Base-by-base conservation (phyloP, 2,329 filamentous ascomycete genomes). In the Trichophaea hybrida region DNA sequence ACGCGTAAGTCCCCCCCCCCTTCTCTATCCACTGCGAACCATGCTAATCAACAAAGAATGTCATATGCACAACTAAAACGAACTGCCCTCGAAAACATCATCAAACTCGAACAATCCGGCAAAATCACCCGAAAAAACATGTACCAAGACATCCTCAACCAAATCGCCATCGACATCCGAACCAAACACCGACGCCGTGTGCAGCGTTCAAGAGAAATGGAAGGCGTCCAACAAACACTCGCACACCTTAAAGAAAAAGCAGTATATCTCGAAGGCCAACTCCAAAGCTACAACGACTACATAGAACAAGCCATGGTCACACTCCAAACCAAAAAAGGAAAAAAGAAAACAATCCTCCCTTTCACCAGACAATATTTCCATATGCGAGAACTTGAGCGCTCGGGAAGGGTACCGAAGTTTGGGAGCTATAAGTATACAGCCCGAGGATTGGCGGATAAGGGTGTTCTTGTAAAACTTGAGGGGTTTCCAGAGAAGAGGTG, bases 281-380 rank as follows among this genome's bases (percentile, higher is more conserved):
- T 94, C 62, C 95, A 95, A 77, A 93, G 85, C 65, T 98, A 98
- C 75, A 95, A 98, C 71, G 89, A 98, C 74, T 98, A 98, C 74
- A 95, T 98, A 70, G 94, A 98, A 75, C 90, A 95, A 72, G 91
- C 93, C 53, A 96, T 98, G 88, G 80, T 90, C 61, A 98, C 94
- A 4, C 77, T 98, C 60, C 93, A 97, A 73, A 95, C 87, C 74
- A 94, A 96, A 73, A 96, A 96, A 74, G 90, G 85, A 80, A 94
- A 94, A 75, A 94, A 94, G 73, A 82, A 86, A 57, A 96, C 96
- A 77, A 79, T 96, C 59, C 80, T 98, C 72, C 93, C 93, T 12
- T 98, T 98, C 72, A 96, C 91, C 31, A 94, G 94, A 70, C 93
- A 98, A 73, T 98, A 95, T 81, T 94, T 96, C 73, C 93, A 98